Conservation (phyloP, 2,329 filamentous ascomycete species). For the Colletotrichum eremochloae region DNA sequence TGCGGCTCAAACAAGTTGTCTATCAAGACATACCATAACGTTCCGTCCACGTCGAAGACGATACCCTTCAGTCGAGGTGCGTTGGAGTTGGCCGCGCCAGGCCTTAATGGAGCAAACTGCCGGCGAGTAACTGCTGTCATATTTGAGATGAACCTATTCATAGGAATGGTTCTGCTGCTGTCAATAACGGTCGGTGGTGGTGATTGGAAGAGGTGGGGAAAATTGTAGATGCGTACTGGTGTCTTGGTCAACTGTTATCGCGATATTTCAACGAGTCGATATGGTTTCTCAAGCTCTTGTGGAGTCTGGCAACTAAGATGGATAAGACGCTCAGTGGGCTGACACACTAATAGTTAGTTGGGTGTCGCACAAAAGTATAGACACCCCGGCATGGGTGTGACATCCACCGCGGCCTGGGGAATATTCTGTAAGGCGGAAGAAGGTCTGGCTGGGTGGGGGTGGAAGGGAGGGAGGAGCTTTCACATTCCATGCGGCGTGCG, state of each 20-base stretch:
- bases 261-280: conserved; percentile 5
- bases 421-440: conserved; percentile 28
- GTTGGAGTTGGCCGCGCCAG: conserved; percentile 49
- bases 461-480: conserved; percentile 14
- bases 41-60: conserved; percentile 96
- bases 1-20: not conserved
- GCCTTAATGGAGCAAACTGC: conserved; percentile 69
- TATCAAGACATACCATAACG: conserved; percentile 78
- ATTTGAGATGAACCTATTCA: conserved; percentile 53
- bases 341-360: not conserved
- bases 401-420: conserved; percentile 20
- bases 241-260: not conserved
- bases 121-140: conserved; percentile 59
- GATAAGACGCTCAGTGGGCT: not conserved
- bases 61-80: conserved; percentile 68
- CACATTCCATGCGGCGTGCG: conserved; percentile 18
- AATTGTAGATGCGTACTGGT: not conserved
- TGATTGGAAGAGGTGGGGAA: not conserved
- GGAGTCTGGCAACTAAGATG: conserved; percentile 11
- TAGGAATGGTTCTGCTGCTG: not conserved
- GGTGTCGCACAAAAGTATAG: not conserved
- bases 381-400: conserved; percentile 18
- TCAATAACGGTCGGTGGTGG: not conserved
- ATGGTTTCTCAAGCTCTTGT: conserved; percentile 10
- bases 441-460: conserved; percentile 11